These are phyloP conservation scores for Camellia oleifera DNA, from an alignment of 179 eudicot species.

Conservation along the genomic window DNA sequence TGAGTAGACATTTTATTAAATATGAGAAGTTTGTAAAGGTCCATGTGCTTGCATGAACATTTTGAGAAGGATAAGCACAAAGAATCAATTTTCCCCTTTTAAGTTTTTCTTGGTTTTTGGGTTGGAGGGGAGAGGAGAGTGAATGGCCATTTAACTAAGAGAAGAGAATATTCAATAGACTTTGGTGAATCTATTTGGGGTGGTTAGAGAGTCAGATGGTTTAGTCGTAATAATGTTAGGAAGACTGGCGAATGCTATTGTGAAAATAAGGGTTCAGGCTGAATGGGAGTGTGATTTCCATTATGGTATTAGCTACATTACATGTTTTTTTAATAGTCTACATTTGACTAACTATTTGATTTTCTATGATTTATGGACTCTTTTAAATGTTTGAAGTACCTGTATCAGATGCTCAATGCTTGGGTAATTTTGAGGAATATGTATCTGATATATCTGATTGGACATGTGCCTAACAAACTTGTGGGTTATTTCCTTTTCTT, in stretches of 20 bases:
- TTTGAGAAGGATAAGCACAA: neutral
- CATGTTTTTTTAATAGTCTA: neutral
- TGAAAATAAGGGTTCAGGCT: neutral
- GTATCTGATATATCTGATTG: neutral
- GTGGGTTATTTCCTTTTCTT: no score
- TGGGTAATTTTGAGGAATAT: no score
- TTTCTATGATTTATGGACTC: no score
- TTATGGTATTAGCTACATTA: no score
- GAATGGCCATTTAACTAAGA: neutral
- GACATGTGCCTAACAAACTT: neutral
- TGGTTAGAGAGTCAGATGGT: no score
- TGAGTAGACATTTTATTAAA: neutral
- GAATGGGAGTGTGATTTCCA: no score
- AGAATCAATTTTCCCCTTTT: neutral
- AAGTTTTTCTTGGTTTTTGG: neutral
- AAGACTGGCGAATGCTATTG: neutral
- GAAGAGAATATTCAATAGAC: neutral
- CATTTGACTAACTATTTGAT: no score
- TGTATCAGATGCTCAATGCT: no score
- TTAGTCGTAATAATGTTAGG: neutral
- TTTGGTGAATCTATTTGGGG: neutral
- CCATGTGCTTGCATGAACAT: neutral
- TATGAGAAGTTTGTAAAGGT: neutral
- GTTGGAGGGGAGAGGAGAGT: neutral
- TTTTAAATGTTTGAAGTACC: no score